Base-by-base conservation (phyloP, 208 protist genomes). In the Crithidia fasciculata region DNA sequence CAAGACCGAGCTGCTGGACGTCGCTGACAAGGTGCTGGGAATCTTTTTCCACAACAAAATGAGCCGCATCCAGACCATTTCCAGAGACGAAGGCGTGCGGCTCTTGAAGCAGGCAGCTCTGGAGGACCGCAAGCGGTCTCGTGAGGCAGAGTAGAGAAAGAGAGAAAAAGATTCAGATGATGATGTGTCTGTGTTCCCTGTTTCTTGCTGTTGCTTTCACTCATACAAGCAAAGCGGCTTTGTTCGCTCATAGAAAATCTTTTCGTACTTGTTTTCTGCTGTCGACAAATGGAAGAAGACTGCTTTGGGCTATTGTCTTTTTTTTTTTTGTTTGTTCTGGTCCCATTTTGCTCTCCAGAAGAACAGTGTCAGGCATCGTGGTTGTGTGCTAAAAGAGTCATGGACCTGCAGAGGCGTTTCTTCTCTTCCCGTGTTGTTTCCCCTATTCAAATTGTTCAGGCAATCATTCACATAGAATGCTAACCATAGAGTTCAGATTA, bases 31-130 rank as follows among this genome's bases (percentile, higher is more conserved):
- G 50, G 92, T 98, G 62, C 98, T 98, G 65, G 93, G 94, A 16
- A 98, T 99, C 66, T 96, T 96, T 54, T 98, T 98, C 83, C 81
- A 93, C 53, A 99, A 99, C 80, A 98, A 98, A 76, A 87, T 99
- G 69, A 97, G 90, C 74, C 81, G 86, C 47, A 98, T 99, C 71
- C 87, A 96, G 61, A 80, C 78, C 19, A 97, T 97, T 43, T 88
- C 90, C 28, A 61, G 64, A 8, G 93, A 93, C 2, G 93, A 87
- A 54, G 82, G 82, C n/a, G 68, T 80, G 15, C 59, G 64, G 44
- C 66, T 86, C 0, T 74, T 90, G 18, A 86, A 91, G 70, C 88
- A 94, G 74, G 92, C 83, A 6, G 90, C 84, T 12, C 72, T 91
- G 19, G 87, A 88, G 57, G 78, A 86, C 43, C 69, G 83, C 8